Evolutionary conservation across 805 yeast genomes (phyloP), one percentile per base, ranked within the genome.

Genomic region (Zygoascus flipseniorum): DNA sequence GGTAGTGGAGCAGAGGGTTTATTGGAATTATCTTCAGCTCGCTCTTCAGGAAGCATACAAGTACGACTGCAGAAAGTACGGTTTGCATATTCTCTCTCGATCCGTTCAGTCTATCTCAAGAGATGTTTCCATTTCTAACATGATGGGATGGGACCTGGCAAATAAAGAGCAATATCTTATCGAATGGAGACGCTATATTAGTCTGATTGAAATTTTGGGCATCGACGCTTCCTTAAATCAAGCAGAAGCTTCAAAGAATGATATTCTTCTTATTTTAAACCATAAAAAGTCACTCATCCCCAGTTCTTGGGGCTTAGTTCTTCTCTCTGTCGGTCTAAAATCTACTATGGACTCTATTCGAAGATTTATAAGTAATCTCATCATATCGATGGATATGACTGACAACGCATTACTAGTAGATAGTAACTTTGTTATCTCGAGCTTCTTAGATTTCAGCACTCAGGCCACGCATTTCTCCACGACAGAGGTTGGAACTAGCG

Each of bases 141-240:
- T 69, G 19, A 74, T 83, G 63, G 48, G 53, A 1, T 83, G 84
- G 83, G 67, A 72, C n/a, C 51, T 54, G 0, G 41, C 60, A 1
- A 55, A 65, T 9, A 56, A 52, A 1, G 68, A 65, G 0, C 50
- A 48, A 14, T 71, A 73, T 43, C 61, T 78, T 18, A 70, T 68
- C 5, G 76, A 81, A 20, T 89, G 97, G 97, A 75, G 79, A 44
- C 76, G 86, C 54, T 89, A 75, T 61, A 73, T 81, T 28, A 86
- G 96, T 0, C 68, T 89, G 13, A 85, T 80, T 61, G 96, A 89
- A 62, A 85, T 89, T 47, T 69, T 87, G 28, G 93, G 89, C 1
- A 76, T 89, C 42, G 97, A 89, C 65, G 81, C 96, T 0, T 86
- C 96, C 0, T 69, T 87, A 60, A 89, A 90, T 60, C 97, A 90